Conservation (phyloP, 176 grass and related monocot genomes). For the Carex parvula region DNA sequence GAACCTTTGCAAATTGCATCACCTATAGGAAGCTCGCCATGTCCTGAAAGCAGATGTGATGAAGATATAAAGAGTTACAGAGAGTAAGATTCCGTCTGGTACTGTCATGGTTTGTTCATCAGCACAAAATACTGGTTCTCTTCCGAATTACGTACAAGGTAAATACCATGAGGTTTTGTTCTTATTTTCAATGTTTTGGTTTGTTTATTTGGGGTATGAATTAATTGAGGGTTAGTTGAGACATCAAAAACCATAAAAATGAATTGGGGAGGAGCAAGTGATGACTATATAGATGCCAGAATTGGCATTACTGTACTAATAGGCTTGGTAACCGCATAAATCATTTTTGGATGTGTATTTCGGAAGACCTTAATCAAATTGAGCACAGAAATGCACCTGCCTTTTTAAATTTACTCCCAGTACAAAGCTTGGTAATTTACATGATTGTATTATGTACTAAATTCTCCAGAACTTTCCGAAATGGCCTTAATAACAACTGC, state of each 20-base stretch:
- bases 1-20: not conserved
- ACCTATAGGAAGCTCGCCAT: not conserved
- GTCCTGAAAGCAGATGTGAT: not conserved
- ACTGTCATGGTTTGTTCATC: not conserved
- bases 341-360: not conserved
- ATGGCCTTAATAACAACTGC: not conserved
- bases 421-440: not conserved
- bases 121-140: not conserved
- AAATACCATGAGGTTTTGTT: not conserved
- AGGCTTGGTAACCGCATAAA: not conserved
- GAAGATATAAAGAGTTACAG: not conserved
- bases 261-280: not conserved
- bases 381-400: not conserved
- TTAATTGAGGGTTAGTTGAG: not conserved
- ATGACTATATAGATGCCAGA: not conserved
- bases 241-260: not conserved
- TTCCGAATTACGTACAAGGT: not conserved
- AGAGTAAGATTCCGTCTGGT: not conserved
- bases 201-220: not conserved
- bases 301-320: not conserved
- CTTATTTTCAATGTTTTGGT: not conserved
- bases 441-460: not conserved
- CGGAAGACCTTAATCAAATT: not conserved
- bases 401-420: not conserved
- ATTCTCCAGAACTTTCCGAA: not conserved